Evolutionary conservation across 352 stramenopile species (phyloP).

Genomic region (Thalassiosira exigua): DNA sequence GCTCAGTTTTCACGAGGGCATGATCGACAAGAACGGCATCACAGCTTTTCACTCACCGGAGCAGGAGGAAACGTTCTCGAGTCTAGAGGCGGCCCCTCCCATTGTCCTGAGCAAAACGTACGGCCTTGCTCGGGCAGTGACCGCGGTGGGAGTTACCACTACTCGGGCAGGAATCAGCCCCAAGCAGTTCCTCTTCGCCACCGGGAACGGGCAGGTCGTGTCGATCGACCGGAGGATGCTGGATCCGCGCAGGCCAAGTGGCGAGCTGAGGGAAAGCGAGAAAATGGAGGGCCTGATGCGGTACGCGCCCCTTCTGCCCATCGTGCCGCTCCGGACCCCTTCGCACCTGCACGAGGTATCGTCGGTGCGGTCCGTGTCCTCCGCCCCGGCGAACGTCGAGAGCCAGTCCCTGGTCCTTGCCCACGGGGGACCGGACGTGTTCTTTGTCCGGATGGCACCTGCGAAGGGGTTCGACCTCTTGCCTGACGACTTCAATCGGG

Average conservation of each 20-base stretch:
- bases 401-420: conserved; percentile 94
- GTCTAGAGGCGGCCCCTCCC: conserved; percentile 90
- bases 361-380: conserved; percentile 66
- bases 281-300: conserved; percentile 75
- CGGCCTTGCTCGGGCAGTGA: conserved; percentile 90
- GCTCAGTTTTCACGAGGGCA: conserved; percentile 93
- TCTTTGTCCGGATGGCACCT: conserved; percentile 92
- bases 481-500: conserved; percentile 94
- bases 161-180: conserved; percentile 94
- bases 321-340: conserved; percentile 88
- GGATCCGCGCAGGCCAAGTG: conserved; percentile 93
- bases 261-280: conserved; percentile 87
- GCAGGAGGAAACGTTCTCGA: conserved; percentile 90
- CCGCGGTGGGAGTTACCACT: conserved; percentile 90
- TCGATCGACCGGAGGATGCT: conserved; percentile 92
- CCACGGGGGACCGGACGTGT: conserved; percentile 91
- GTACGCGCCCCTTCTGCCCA: conserved; percentile 91
- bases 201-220: conserved; percentile 88
- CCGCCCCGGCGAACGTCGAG: conserved; percentile 89
- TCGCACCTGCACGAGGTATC: conserved; percentile 92
- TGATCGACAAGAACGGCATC: conserved; percentile 93
- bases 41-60: conserved; percentile 93
- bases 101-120: conserved; percentile 95
- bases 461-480: conserved; percentile 95
- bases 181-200: conserved; percentile 93